A percentile compares a stretch with the other conserved stretches of the same genome.
phyloP scores from a whole-genome alignment of 1,139 yeast genomes.

The Sugiyamaella xylanicola region DNA sequence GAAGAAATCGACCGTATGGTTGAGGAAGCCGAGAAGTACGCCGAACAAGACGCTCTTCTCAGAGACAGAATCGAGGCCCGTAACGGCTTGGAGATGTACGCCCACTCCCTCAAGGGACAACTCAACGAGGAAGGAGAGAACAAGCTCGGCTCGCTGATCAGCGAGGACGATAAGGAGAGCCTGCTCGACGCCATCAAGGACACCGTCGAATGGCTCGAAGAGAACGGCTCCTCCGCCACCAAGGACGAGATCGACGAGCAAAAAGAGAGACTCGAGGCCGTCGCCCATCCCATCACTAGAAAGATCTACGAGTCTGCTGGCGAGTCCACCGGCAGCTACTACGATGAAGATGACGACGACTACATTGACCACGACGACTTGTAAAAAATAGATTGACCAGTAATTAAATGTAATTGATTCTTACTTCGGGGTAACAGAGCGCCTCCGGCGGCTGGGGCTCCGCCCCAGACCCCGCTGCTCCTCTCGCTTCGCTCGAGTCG shows the following conservation, averaged over 20 bases:
- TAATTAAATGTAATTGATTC: constrained; percentile 5
- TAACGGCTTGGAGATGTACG: constrained; percentile 86
- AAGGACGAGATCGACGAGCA: constrained; percentile 94
- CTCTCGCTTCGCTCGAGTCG: neutral
- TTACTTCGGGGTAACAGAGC: neutral
- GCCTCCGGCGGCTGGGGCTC: neutral
- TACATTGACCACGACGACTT: constrained; percentile 65
- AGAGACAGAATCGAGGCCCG: constrained; percentile 83
- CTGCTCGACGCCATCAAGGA: constrained; percentile 87
- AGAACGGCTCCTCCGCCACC: constrained; percentile 82
- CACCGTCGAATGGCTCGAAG: constrained; percentile 84
- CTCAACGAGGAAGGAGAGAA: constrained; percentile 62
- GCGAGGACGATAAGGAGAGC: constrained; percentile 90
- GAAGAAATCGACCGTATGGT: constrained; percentile 94
- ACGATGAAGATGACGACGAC: constrained; percentile 59
- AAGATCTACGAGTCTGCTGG: constrained; percentile 76
- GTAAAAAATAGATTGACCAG: constrained; percentile 38
- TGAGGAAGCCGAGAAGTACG: constrained; percentile 88
- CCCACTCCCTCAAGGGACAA: constrained; percentile 81
- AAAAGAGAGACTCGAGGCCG: constrained; percentile 77
- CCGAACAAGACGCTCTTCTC: constrained; percentile 81
- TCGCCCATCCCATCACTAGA: constrained; percentile 91
- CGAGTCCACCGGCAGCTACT: constrained; percentile 49
- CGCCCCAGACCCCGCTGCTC: neutral
- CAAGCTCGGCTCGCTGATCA: constrained; percentile 74